Conservation (phyloP, 805 yeast genomes). For the Candida endomychidarum region DNA sequence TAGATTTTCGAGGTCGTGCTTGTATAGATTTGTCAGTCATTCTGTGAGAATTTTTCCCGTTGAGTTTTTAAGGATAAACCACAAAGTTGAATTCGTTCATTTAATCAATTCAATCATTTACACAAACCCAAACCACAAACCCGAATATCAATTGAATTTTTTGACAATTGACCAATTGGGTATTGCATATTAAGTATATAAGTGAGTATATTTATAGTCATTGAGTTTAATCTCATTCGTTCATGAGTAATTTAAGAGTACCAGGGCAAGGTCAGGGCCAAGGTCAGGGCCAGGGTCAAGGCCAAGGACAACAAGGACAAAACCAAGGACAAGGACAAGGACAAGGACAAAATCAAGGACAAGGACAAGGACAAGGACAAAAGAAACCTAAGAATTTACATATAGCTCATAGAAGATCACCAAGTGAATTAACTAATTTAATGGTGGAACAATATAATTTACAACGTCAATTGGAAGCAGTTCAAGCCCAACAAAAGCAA, state of each 20-base stretch:
- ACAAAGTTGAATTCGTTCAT: slow-evolving; percentile 4
- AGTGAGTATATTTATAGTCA: no score
- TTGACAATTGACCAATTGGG: background rate
- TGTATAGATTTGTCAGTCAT: slow-evolving; percentile 5
- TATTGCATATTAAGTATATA: background rate
- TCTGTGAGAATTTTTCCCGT: slow-evolving; percentile 7
- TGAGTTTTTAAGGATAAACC: slow-evolving; percentile 6
- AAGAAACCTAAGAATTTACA: slow-evolving; percentile 51
- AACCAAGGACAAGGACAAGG: slow-evolving; percentile 1
- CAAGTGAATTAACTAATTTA: slow-evolving; percentile 88
- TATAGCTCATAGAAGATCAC: slow-evolving; percentile 96
- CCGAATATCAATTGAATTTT: background rate
- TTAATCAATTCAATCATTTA: slow-evolving; percentile 7
- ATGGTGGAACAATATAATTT: slow-evolving; percentile 90
- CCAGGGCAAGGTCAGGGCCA: background rate
- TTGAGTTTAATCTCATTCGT: background rate
- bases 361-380: slow-evolving; percentile 4
- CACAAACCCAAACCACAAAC: no score
- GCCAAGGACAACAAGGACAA: background rate
- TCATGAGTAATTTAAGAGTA: background rate
- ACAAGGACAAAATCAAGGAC: background rate
- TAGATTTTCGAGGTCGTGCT: slow-evolving; percentile 4
- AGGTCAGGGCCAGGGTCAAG: background rate
- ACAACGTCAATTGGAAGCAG: slow-evolving; percentile 89
- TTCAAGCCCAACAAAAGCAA: slow-evolving; percentile 91